Evolutionary conservation across 441 rosid genomes (phyloP), one percentile per base, ranked within the genome.

Genomic region (Kokia cookei): DNA sequence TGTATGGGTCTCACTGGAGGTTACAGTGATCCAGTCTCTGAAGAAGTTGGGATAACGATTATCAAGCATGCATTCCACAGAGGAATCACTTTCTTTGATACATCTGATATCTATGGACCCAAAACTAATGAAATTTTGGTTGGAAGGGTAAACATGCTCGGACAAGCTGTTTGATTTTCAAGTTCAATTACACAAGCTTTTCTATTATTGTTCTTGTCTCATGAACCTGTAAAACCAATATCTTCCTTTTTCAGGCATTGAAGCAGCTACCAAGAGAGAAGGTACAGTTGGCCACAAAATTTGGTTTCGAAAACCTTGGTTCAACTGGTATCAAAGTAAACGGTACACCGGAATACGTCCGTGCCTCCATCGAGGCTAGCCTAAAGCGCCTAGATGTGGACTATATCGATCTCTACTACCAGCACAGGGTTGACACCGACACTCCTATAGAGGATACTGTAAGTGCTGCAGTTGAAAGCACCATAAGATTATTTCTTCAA

Each of bases 261-360:
- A 84, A 89, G 84, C 81, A 84, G 47, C 73, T 87, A 40, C 91
- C 91, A 0, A 72, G 91, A 62, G 88, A 86, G 35, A 83, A 81
- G 74, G 13, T 89, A 69, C 91, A 89, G 75, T 8, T 87, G 55
- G 93, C 91, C 13, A 85, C 89, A 9, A 89, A 84, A 69, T 89
- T 85, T 10, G 91, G 93, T 13, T 54, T 87, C 51, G 35, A 29
- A 12, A 65, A 45, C 24, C 1, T 51, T 6, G 80, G 50, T 24
- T 14, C 35, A 54, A 8, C 65, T 6, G 55, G 59, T 27, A 6
- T 66, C 53, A 32, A 45, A 45, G 1, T 45, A 12, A 10, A 4
- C 50, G 50, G 50, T 11, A 45, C 50, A 2, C 50, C 50, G 0
- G 50, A 45, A 45, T 45, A 45, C 2, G 50, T 45, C 50, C 50